These are phyloP conservation scores for Scleromitrula shiraiana DNA, from an alignment of 2,329 filamentous ascomycete species.

Conservation along the genomic window DNA sequence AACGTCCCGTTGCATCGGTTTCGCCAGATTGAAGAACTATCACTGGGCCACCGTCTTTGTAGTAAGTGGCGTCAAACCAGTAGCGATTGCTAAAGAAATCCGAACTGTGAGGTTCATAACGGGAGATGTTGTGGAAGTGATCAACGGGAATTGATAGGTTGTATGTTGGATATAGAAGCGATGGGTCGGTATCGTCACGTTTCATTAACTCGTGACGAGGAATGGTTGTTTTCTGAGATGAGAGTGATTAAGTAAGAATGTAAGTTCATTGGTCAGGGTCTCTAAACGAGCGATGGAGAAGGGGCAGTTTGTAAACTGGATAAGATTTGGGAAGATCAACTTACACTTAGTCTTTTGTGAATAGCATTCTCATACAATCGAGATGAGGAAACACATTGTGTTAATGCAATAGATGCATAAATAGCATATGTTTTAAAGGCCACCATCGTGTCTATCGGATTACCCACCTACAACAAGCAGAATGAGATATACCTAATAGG, in stretches of 20 bases:
- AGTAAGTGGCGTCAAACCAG: conserved; percentile 74
- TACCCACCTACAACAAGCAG: too few relatives aligned
- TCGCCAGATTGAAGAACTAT: conserved; percentile 71
- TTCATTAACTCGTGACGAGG: conserved; percentile 7
- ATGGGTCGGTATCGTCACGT: conserved; percentile 18
- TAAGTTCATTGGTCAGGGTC: too few relatives aligned
- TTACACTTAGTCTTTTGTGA: not conserved
- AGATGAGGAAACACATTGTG: not conserved
- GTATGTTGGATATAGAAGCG: conserved; percentile 28
- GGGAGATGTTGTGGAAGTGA: conserved; percentile 73
- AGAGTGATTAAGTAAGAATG: not conserved
- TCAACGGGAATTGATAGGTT: conserved; percentile 46
- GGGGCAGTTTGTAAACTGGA: not conserved
- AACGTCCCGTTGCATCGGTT: conserved; percentile 50
- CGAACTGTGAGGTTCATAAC: conserved; percentile 69
- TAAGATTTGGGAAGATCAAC: not conserved
- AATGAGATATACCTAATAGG: too few relatives aligned
- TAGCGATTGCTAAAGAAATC: conserved; percentile 65
- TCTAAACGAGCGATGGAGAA: too few relatives aligned
- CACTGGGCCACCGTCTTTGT: conserved; percentile 70
- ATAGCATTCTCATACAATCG: not conserved
- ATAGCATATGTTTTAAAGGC: too few relatives aligned
- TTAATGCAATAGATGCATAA: not conserved
- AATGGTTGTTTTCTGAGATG: conserved; percentile 20
- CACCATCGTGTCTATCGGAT: too few relatives aligned